phyloP scores from a whole-genome alignment of 441 rosid genomes.

The Pelargonium myrrhifolium region DNA sequence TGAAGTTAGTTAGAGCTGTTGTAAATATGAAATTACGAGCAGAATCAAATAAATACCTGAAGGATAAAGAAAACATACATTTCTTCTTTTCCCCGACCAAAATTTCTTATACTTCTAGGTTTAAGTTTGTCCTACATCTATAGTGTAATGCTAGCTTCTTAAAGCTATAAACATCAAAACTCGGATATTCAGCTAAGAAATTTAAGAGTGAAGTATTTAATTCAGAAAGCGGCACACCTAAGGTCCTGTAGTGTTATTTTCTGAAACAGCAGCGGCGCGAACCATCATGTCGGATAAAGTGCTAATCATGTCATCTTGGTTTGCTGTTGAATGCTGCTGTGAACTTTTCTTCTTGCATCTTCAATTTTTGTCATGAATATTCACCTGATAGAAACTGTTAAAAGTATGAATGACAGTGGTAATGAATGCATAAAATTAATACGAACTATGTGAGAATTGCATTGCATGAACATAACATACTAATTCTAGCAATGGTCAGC shows the following conservation, averaged over 20 bases:
- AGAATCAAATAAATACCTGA: no score
- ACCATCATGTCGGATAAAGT: background rate
- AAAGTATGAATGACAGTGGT: background rate
- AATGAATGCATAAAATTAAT: background rate
- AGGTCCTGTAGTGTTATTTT: background rate
- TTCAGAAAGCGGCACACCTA: slow-evolving; percentile 1
- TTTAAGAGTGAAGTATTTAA: background rate
- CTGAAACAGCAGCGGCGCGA: background rate
- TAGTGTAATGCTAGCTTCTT: no score
- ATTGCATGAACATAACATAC: background rate
- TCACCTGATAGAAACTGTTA: background rate
- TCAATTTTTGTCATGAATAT: background rate
- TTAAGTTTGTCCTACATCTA: no score
- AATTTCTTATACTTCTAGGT: no score
- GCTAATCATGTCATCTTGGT: background rate
- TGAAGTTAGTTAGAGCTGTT: background rate
- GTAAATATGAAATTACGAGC: no score
- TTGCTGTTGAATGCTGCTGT: background rate
- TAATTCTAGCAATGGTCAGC: background rate
- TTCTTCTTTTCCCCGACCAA: no score
- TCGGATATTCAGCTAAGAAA: background rate
- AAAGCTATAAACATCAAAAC: background rate
- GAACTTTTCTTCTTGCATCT: background rate
- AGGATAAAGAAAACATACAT: no score
- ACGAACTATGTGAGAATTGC: no score